phyloP scores from a whole-genome alignment of 768 basidiomycete species.

The Mycena indigotica region DNA sequence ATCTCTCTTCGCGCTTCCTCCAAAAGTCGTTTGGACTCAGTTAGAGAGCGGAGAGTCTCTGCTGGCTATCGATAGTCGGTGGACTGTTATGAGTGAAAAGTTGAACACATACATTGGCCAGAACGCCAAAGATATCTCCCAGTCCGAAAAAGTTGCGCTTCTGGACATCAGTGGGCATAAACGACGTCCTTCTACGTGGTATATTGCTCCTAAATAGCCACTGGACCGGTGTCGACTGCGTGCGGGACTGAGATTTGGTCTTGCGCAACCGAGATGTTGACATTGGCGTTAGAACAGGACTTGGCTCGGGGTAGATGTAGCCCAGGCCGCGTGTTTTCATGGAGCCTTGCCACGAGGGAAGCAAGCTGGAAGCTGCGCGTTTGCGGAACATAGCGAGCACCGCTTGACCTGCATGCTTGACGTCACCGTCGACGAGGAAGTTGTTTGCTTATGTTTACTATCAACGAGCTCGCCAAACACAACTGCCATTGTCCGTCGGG shows the following conservation, averaged over 20 bases:
- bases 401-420: background rate
- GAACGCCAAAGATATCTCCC: conserved; percentile 74
- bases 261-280: conserved; percentile 31
- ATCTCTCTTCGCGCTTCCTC: conserved; percentile 81
- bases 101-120: conserved; percentile 62
- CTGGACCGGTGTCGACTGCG: conserved; percentile 48
- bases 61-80: conserved; percentile 54
- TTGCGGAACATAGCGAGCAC: background rate
- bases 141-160: conserved; percentile 79
- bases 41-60: conserved; percentile 76
- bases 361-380: background rate
- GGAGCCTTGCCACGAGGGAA: background rate
- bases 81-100: background rate
- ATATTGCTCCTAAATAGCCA: conserved; percentile 80
- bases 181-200: conserved; percentile 63
- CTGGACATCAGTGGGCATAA: conserved; percentile 59
- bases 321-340: background rate
- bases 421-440: background rate
- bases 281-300: background rate
- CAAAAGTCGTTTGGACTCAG: conserved; percentile 73
- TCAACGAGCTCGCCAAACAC: too few species aligned
- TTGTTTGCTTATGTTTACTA: too few species aligned
- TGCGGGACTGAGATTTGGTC: conserved; percentile 25
- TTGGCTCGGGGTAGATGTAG: background rate
- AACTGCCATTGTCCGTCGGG: too few species aligned